Evolutionary conservation across 768 basidiomycete genomes (phyloP), one percentile per base, ranked within the genome.

Genomic region (Trametes cinnabarina): DNA sequence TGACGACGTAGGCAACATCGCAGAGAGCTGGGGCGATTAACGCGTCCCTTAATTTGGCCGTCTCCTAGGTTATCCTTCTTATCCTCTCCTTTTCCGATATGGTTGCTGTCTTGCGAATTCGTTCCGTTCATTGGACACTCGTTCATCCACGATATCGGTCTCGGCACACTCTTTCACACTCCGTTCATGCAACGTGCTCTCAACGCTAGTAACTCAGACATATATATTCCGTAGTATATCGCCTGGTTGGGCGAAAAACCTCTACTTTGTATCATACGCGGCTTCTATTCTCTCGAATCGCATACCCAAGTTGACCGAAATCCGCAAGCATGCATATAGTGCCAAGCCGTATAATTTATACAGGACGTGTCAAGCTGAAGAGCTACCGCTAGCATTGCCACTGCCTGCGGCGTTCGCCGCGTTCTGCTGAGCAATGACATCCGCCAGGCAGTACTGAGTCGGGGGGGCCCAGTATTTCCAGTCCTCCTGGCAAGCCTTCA

Each of bases 21-120:
- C 72, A 19, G 65, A 68, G 32, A 71, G 71, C 49, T 72, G 71
- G 71, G 66, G 70, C 11, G 71, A 72, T 47, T 72, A 51, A n/a
- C n/a, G 66, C 26, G 14, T 44, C 28, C 19, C 23, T n/a, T 44
- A 32, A 19, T 40, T 34, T 12, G 19, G 7, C 39, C 28, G 17
- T 17, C 49, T 12, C 30, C 12, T 32, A 12, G 30, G 7, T 12
- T 7, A 6, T 32, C 7, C 30, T 32, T 7, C 30, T 32, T 12
- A 7, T 12, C 12, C 30, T 32, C 30, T 32, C 30, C 12, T 2
- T 32, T 32, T 32, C 12, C 30, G 12, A 2, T n/a, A n/a, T n/a
- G n/a, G n/a, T 32, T 32, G 30, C 30, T 32, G 17, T 20, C 23
- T 26, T 39, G 11, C 37, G 37, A 9, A 15, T 15, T 5, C 15